These are phyloP conservation scores for Coelastrella sp. DNA, from an alignment of 139 green algal genomes.

Conservation along the genomic window DNA sequence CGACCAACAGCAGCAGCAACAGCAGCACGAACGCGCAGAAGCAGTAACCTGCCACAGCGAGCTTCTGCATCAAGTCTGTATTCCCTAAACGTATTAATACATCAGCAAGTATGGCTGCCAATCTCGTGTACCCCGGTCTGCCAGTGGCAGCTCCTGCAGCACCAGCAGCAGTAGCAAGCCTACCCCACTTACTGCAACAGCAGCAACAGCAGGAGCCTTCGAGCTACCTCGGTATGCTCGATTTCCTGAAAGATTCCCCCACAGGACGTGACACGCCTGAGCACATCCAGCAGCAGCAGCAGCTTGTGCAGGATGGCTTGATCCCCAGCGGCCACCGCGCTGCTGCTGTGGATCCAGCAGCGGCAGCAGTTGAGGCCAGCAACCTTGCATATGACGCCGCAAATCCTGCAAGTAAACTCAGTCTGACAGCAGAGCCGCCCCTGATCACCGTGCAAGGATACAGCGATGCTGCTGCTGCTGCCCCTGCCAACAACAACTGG, in stretches of 20 bases:
- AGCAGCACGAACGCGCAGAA: background rate
- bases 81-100: background rate
- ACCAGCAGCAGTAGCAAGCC: constrained; percentile 1
- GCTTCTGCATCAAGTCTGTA: no score
- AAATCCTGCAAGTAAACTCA: background rate
- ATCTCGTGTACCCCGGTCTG: background rate
- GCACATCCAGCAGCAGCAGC: constrained; percentile 3
- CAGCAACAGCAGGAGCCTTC: background rate
- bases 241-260: background rate
- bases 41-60: no score
- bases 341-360: constrained; percentile 1
- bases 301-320: background rate
- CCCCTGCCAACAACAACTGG: background rate
- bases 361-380: background rate
- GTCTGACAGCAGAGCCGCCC: background rate
- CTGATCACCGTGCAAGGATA: background rate
- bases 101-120: background rate
- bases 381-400: background rate
- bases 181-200: constrained; percentile 1
- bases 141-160: background rate
- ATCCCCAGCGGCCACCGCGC: background rate
- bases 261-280: background rate
- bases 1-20: background rate
- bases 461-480: background rate
- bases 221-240: background rate